Evolutionary conservation across 2,329 filamentous ascomycete species (phyloP), one percentile per base, ranked within the genome.

Genomic region (Alternaria atra): DNA sequence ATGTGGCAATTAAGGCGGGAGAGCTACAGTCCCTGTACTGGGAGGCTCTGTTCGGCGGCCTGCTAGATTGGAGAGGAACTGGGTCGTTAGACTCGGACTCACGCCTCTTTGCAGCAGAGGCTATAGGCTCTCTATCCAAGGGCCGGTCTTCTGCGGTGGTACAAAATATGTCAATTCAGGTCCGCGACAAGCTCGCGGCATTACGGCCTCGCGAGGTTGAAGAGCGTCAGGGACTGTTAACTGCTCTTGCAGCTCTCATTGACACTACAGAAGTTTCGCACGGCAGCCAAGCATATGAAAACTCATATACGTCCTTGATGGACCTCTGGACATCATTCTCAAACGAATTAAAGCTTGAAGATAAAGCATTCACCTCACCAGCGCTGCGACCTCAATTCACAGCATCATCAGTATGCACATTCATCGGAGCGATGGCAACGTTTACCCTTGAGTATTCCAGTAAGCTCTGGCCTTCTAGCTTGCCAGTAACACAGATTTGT

Each of bases 11-110:
- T 12, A 85, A 85, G 37, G 90, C 91, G 0, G 87, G 91, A 0
- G 82, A 80, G n/a, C 80, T 98, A 5, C 87, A 89, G 30, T 70
- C 75, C 8, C 73, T 82, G 1, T 92, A 91, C 64, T 92, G 92
- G 76, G 83, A 85, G 47, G 89, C 91, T 1, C 80, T 97, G 3
- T 80, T 93, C 8, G 85, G 90, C 35, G 90, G 86, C 0, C 82
- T 97, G 6, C 81, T 96, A 12, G 89, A 88, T 20, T 99, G 95
- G 95, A 87, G 94, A 76, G 95, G 95, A 1, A 86, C 96, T n/a
- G 89, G 90, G 0, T 92, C 96, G 65, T 83, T 88, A 8, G 93
- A 97, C 76, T 85, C 89, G 0, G 81, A 85, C 6, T 92, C 93
- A 2, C 87, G 95, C 62, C 85, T 92, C 68, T 85, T 87, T 51